Percentiles rank a stretch among this genome's conserved stretches.
phyloP scores from a whole-genome alignment of 257 asterid genomes.

The Thymus quinquecostatus region DNA sequence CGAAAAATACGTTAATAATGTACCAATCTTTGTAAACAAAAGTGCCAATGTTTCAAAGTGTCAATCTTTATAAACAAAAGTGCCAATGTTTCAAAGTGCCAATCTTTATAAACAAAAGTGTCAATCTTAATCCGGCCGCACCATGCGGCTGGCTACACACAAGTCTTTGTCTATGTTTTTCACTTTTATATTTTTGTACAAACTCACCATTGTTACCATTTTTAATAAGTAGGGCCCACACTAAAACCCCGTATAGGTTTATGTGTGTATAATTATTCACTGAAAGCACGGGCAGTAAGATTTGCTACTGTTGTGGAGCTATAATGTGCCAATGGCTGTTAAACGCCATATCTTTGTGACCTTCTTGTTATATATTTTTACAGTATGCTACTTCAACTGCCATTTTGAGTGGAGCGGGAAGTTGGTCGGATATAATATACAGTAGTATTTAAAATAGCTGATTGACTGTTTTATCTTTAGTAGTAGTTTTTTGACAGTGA shows the following conservation, averaged over 20 bases:
- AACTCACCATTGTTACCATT: not conserved
- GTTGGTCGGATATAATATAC: constrained; percentile 3
- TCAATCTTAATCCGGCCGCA: too few relatives aligned
- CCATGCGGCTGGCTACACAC: too few relatives aligned
- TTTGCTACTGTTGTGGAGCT: not conserved
- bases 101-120: too few relatives aligned
- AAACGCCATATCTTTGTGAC: constrained; percentile 7
- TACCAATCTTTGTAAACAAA: too few relatives aligned
- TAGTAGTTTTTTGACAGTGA: constrained; percentile 11
- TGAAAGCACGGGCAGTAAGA: too few relatives aligned
- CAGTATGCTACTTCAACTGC: not conserved
- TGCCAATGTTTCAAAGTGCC: too few relatives aligned
- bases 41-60: too few relatives aligned
- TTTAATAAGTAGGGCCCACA: not conserved
- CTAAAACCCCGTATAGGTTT: not conserved
- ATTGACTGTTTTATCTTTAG: constrained; percentile 1
- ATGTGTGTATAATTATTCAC: not conserved
- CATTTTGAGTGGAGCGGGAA: not conserved
- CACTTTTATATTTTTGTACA: not conserved
- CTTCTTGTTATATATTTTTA: constrained; percentile 9
- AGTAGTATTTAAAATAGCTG: not conserved
- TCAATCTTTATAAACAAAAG: too few relatives aligned
- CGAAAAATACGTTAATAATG: too few relatives aligned
- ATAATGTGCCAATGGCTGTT: constrained; percentile 24
- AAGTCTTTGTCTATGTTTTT: not conserved